Evolutionary conservation across 139 green algal species (phyloP).

Genomic region (Nannochloris sp.): DNA sequence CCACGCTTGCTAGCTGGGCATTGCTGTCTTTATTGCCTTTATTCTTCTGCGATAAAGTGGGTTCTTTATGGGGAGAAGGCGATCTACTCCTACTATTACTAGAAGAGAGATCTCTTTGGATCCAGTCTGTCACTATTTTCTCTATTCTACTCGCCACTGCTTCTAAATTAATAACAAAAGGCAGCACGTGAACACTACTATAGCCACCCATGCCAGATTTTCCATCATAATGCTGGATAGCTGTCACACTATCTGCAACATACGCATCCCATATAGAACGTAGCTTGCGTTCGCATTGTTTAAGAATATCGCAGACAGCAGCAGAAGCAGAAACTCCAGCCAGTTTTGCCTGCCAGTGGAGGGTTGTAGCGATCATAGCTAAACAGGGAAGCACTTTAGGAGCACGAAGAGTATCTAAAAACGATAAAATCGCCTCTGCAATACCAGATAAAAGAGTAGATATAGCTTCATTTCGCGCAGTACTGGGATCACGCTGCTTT

Average conservation of each 20-base stretch:
- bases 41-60: constrained; percentile 7
- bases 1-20: neutral
- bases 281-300: constrained; percentile 7
- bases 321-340: neutral
- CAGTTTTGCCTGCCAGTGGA: constrained; percentile 19
- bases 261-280: neutral
- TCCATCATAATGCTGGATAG: constrained; percentile 14
- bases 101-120: neutral
- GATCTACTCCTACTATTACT: too few relatives aligned
- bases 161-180: constrained; percentile 40
- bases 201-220: neutral
- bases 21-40: neutral
- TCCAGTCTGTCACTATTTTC: constrained; percentile 2
- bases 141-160: constrained; percentile 21
- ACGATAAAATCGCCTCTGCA: constrained; percentile 17
- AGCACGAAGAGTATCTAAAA: constrained; percentile 20
- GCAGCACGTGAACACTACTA: constrained; percentile 30
- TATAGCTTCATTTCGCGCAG: constrained; percentile 4
- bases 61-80: too few relatives aligned
- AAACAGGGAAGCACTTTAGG: constrained; percentile 14
- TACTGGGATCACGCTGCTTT: neutral
- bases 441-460: constrained; percentile 21
- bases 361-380: constrained; percentile 27
- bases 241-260: constrained; percentile 1
- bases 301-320: constrained; percentile 15